Percentiles rank a stretch among this genome's conserved stretches.
Conservation (phyloP, 306 rosid species). For the Abrus precatorius region DNA sequence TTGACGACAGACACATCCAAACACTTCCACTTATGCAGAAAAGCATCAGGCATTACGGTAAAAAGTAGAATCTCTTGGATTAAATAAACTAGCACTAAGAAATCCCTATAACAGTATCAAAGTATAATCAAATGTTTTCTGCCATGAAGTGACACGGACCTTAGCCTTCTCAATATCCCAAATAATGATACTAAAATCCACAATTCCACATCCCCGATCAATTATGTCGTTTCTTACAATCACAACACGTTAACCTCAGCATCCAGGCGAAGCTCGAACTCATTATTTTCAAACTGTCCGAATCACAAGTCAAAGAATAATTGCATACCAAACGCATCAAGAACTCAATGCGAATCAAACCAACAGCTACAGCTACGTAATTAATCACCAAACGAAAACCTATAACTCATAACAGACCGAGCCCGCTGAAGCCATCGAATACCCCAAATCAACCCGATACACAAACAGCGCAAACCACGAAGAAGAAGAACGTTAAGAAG, state of each 20-base stretch:
- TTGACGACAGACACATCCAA: constrained; percentile 31
- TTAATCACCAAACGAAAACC: constrained; percentile 39
- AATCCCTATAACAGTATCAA: constrained; percentile 2
- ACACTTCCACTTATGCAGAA: not conserved
- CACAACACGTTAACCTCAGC: not conserved
- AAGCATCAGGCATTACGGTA: constrained; percentile 23
- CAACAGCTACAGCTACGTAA: constrained; percentile 17
- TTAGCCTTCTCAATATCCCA: constrained; percentile 22
- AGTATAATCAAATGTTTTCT: not conserved
- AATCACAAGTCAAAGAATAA: constrained; percentile 40
- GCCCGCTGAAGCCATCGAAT: constrained; percentile 44
- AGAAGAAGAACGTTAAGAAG: not conserved
- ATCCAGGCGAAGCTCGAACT: constrained; percentile 40
- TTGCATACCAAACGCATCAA: constrained; percentile 33
- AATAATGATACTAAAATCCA: constrained; percentile 33
- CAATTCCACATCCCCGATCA: constrained; percentile 11
- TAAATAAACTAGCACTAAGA: constrained; percentile 20
- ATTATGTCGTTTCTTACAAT: constrained; percentile 2
- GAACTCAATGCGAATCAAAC: constrained; percentile 30
- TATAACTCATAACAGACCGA: constrained; percentile 4
- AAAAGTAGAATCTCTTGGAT: constrained; percentile 4
- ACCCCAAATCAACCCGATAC: constrained; percentile 38
- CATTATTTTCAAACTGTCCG: not conserved
- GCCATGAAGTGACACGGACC: constrained; percentile 3
- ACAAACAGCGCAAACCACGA: not conserved